Evolutionary conservation across 2,329 filamentous ascomycete genomes (phyloP).

Genomic region (Delphinella strobiligena): DNA sequence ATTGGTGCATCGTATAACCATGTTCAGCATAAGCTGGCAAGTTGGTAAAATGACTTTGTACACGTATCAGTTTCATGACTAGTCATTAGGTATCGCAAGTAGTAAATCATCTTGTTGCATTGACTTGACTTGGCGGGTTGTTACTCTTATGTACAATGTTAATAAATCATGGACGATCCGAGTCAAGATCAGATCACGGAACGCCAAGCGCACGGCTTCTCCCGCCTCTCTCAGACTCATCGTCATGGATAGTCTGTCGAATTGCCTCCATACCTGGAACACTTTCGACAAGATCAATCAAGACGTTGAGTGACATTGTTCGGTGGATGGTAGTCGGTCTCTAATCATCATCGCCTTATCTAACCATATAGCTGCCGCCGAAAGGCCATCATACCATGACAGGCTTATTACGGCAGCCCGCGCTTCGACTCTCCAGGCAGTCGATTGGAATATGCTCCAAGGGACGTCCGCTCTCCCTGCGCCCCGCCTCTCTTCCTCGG

Average conservation of each 20-base stretch:
- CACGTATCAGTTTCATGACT: no score
- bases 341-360: not conserved
- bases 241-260: not conserved
- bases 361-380: not conserved
- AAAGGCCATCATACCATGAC: constrained; percentile 15
- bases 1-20: no score
- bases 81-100: no score
- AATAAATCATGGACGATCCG: no score
- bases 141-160: no score
- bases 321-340: not conserved
- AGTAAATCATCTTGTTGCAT: no score
- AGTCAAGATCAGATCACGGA: no score
- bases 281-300: not conserved
- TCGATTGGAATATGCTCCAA: constrained; percentile 20
- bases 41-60: no score
- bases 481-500: constrained; percentile 28
- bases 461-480: constrained; percentile 21
- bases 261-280: not conserved
- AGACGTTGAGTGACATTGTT: no score
- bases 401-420: constrained; percentile 22
- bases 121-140: no score
- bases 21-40: no score
- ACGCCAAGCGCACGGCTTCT: not conserved
- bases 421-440: constrained; percentile 21
- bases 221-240: not conserved